Base-by-base conservation (phyloP, 139 green algal genomes). In the Chlorella ohadii region DNA sequence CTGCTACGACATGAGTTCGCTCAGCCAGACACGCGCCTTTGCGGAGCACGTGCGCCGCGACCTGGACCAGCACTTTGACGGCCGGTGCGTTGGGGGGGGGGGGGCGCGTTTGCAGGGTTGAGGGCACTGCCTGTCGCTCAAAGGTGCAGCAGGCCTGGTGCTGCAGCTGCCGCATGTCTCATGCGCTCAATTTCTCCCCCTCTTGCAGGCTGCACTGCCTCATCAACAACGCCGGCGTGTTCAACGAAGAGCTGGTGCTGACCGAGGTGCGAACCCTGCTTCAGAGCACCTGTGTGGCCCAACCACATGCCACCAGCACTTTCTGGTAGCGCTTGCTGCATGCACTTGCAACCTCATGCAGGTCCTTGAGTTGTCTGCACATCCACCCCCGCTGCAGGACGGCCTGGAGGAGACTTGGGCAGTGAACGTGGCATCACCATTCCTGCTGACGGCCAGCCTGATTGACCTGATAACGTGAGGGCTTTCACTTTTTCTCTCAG, bases 391-490 rank as follows among this genome's bases (percentile, higher is more conserved):
- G 34, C 34, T 51, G 72, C 65, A 85, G 28, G 92, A 96, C 31
- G 92, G 91, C 7, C 93, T 88, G 74, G 93, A 96, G 84, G 67
- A 86, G 76, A 95, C 92, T 0, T 96, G 92, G 91, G 91, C 91
- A 1, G 88, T 95, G 23, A 96, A 96, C 61, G 91, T 95, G 15
- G 72, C 92, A 28, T 87, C 93, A 3, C 93, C 93, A 0, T 96
- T 92, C 68, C 81, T 94, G 27, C 81, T 96, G 16, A 91, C 85
- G 22, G 72, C 78, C 5, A 31, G 82, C 41, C 77, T 95, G 7
- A 51, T 90, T 23, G 71, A 88, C 47, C 65, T 55, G n/a, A 61
- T 90, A 4, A 51, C 41, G 74, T 80, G 74, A 33, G 72, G 6
- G 44, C 44, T 51, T n/a, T n/a, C n/a, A n/a, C n/a, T n/a, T n/a